Evolutionary conservation across 495 filamentous ascomycete genomes (phyloP).

Genomic region (Xylaria nigripes): DNA sequence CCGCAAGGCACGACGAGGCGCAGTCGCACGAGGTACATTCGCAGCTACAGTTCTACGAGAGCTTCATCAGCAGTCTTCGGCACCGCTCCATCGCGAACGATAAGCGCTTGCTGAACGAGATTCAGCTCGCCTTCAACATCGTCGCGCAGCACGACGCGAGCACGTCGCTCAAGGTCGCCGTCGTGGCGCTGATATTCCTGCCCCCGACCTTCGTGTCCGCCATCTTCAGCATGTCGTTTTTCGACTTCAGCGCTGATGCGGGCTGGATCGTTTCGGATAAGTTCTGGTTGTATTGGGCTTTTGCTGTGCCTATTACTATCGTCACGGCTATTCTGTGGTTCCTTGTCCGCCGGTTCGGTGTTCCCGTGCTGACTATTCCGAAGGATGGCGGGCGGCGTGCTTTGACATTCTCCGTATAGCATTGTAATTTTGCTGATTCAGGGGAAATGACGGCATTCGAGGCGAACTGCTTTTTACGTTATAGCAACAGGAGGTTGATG

Average conservation of each 20-base stretch:
- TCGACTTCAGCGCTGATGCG: constrained; percentile 16
- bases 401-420: not conserved
- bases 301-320: constrained; percentile 18
- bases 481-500: no score
- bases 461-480: no score
- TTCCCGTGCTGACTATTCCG: not conserved
- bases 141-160: constrained; percentile 33
- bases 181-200: constrained; percentile 28
- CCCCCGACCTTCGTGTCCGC: constrained; percentile 29
- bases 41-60: constrained; percentile 27
- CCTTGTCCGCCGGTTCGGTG: not conserved
- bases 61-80: constrained; percentile 32
- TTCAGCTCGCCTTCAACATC: constrained; percentile 34
- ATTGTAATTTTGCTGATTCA: not conserved
- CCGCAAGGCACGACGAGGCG: constrained; percentile 9
- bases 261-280: constrained; percentile 22
- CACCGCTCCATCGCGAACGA: constrained; percentile 34
- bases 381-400: not conserved
- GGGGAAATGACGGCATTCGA: no score
- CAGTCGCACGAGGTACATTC: constrained; percentile 16
- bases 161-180: constrained; percentile 29
- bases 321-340: constrained; percentile 13
- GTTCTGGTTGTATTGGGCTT: constrained; percentile 32
- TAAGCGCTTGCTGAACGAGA: constrained; percentile 35
- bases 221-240: constrained; percentile 27